phyloP scores from a whole-genome alignment of 495 filamentous ascomycete genomes.

The Aspergillus heteromorphus region DNA sequence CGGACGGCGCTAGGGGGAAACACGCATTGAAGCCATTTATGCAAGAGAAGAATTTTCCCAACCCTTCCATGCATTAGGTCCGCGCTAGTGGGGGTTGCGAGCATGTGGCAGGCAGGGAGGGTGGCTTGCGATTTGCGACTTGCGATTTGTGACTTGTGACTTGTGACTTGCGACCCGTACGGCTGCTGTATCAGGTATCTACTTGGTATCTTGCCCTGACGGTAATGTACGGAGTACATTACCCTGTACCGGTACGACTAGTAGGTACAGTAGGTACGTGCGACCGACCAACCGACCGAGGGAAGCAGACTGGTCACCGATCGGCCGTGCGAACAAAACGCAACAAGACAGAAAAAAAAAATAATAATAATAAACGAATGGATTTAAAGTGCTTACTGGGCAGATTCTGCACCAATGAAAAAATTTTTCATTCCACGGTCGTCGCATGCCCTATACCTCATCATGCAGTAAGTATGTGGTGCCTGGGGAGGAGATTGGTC shows the following conservation, averaged over 20 bases:
- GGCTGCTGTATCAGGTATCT: too few species aligned
- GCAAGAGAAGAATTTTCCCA: neutral
- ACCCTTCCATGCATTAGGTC: neutral
- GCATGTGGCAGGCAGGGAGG: conserved; percentile 2
- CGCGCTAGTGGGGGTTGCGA: neutral
- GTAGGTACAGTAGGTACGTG: neutral
- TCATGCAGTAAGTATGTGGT: neutral
- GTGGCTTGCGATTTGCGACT: neutral
- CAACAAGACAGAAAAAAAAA: too few species aligned
- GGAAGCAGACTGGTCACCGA: too few species aligned
- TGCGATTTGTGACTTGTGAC: neutral
- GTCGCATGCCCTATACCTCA: neutral
- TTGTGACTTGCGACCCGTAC: neutral
- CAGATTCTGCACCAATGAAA: neutral
- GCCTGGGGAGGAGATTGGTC: neutral
- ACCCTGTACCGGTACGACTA: too few species aligned
- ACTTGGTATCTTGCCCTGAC: too few species aligned
- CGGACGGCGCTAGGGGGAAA: neutral
- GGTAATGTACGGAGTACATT: too few species aligned
- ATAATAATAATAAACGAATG: neutral
- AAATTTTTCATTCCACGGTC: neutral
- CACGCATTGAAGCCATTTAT: neutral
- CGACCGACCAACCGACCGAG: neutral
- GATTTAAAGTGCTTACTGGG: conserved; percentile 6
- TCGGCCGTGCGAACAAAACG: too few species aligned